Percentiles rank a stretch among this genome's conserved stretches.
These are phyloP conservation scores for Gastrolobium villosum DNA, from an alignment of 306 rosid genomes.

Conservation along the genomic window DNA sequence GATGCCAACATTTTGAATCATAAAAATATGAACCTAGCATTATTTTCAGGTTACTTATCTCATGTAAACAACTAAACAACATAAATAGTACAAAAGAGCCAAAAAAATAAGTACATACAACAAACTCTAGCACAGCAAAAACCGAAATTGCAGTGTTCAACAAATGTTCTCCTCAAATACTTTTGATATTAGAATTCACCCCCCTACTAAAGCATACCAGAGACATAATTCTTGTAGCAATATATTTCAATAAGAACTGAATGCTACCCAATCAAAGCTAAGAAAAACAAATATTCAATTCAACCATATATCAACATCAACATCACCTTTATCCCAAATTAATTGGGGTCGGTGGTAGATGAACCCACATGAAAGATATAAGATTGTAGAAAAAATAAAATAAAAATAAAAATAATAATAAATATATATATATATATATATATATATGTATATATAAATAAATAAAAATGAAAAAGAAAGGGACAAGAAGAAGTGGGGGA, in stretches of 20 bases:
- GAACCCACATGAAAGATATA: too few species aligned
- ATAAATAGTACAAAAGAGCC: background rate
- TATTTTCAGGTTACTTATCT: slow-evolving; percentile 12
- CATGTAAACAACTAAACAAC: slow-evolving; percentile 13
- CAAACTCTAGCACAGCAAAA: slow-evolving; percentile 4
- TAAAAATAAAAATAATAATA: too few species aligned
- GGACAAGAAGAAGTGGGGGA: too few species aligned
- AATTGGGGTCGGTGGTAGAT: too few species aligned
- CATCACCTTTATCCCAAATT: too few species aligned
- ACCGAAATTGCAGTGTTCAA: background rate
- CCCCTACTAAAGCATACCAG: slow-evolving; percentile 11
- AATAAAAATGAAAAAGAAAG: too few species aligned
- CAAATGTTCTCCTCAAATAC: slow-evolving; percentile 3
- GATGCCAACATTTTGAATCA: background rate
- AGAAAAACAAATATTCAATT: slow-evolving; percentile 13
- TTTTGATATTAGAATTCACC: background rate
- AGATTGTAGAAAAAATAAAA: too few species aligned
- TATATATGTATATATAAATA: too few species aligned
- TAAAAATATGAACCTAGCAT: background rate
- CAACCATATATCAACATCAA: slow-evolving; percentile 4
- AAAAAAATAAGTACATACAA: background rate
- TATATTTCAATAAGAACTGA: slow-evolving; percentile 9
- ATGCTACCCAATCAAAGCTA: slow-evolving; percentile 6
- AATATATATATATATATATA: too few species aligned
- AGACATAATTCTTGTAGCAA: slow-evolving; percentile 12